Base-by-base conservation (phyloP, 75 land plant genomes). In the Sequoiadendron giganteum region DNA sequence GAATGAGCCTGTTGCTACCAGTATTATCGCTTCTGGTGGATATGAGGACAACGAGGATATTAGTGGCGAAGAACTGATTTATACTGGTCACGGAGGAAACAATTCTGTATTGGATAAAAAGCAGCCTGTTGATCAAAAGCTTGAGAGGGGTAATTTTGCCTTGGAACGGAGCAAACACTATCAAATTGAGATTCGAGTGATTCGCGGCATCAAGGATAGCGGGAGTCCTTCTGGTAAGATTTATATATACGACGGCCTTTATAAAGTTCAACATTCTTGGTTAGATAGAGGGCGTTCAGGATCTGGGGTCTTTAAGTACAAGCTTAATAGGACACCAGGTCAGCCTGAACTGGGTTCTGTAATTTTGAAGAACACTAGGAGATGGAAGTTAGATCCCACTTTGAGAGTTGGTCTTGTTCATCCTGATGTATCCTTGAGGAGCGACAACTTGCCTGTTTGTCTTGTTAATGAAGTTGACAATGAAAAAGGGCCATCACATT, bases 41-140 rank as follows among this genome's bases (percentile, higher is more conserved):
- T 93, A 94, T 86, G 97, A 91, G 13, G 94, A 97, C 85, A 95
- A 96, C 49, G 90, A 92, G 48, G 99, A 97, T 76, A 14, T 52
- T 52, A 32, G 78, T 2, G 99, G 97, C n/a, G 96, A 96, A 18
- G 92, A 89, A 38, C n/a, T 97, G 15, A 90, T 94, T 42, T 97
- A 95, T 91, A 95, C 95, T 0, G 97, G 99, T 14, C 96, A 95
- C n/a, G 99, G 97, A 15, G 97, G 97, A 4, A 92, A 93, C 38
- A 91, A 90, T 25, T 88, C 87, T 39, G 34, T 86, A 34, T 14
- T 28, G 25, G 88, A 89, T 0, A 91, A 73, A 81, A 82, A 79
- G 85, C 95, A 92, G 84, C 77, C 76, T 28, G 61, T 16, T 58
- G 87, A 94, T 80, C 98, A 97, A 87, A 92, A 92, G 87, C 90